A percentile compares a stretch with the other conserved stretches of the same genome.
phyloP scores from a whole-genome alignment of 2,329 filamentous ascomycete genomes.

The Venturia asperata region DNA sequence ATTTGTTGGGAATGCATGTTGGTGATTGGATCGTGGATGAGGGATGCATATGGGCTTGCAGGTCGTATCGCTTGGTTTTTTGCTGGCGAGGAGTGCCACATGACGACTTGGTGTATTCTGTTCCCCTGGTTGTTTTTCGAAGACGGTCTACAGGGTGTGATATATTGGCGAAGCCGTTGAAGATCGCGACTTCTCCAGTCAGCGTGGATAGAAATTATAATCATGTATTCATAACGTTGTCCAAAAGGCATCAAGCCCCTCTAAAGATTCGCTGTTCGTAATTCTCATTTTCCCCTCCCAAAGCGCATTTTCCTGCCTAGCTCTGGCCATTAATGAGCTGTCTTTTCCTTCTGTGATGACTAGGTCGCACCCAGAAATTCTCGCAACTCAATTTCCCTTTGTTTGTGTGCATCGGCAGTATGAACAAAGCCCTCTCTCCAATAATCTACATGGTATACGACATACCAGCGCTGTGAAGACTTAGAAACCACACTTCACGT shows the following conservation, averaged over 20 bases:
- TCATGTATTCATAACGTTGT: neutral
- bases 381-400: neutral
- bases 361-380: neutral
- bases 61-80: neutral
- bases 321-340: neutral
- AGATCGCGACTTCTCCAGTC: neutral
- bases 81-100: neutral
- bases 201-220: neutral
- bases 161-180: neutral
- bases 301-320: neutral
- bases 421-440: neutral
- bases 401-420: neutral
- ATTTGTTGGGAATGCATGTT: neutral
- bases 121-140: neutral
- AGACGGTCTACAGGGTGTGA: no score
- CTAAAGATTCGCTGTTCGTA: neutral
- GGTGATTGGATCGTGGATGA: neutral
- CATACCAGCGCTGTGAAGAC: neutral
- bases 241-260: neutral
- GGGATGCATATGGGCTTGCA: neutral
- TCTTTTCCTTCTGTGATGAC: no score
- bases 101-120: neutral
- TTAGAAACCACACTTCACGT: neutral
- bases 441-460: neutral
- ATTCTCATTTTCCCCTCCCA: neutral